Conservation (phyloP, 306 rosid species). For the Quercus rubra region DNA sequence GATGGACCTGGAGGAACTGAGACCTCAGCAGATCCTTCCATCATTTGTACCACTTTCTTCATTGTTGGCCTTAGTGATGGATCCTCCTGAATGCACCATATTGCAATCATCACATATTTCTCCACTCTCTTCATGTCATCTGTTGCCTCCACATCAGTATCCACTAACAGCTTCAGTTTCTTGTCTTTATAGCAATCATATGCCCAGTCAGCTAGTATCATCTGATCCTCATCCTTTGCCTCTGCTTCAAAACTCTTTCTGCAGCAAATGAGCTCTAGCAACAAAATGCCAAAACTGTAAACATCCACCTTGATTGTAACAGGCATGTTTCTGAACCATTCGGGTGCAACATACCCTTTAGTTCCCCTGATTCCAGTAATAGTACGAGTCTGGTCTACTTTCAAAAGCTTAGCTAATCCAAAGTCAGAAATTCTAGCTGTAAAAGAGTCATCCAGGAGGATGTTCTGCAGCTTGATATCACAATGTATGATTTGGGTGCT, state of each 20-base stretch:
- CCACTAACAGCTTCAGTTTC: conserved; percentile 8
- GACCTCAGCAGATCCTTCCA: conserved; percentile 32
- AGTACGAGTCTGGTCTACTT: conserved; percentile 19
- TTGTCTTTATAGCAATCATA: conserved; percentile 26
- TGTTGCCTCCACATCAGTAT: conserved; percentile 9
- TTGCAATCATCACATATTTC: conserved; percentile 30
- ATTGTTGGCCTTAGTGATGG: conserved; percentile 38
- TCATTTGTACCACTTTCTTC: conserved; percentile 33
- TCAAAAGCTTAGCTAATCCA: conserved; percentile 33
- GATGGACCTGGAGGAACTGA: conserved; percentile 24
- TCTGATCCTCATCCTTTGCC: neutral
- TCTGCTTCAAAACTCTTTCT: conserved; percentile 21
- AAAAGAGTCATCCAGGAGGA: conserved; percentile 33
- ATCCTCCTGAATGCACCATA: conserved; percentile 46
- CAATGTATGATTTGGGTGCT: conserved; percentile 31
- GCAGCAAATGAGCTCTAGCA: conserved; percentile 37
- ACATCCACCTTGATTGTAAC: conserved; percentile 39
- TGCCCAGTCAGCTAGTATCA: conserved; percentile 37
- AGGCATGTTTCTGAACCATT: conserved; percentile 32
- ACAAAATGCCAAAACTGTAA: conserved; percentile 37
- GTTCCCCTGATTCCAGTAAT: conserved; percentile 21
- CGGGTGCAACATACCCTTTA: conserved; percentile 35
- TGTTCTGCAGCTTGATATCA: conserved; percentile 40
- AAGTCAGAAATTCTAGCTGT: conserved; percentile 30
- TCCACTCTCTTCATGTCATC: conserved; percentile 19